phyloP scores from a whole-genome alignment of 768 basidiomycete genomes.

The Pholiota molesta region DNA sequence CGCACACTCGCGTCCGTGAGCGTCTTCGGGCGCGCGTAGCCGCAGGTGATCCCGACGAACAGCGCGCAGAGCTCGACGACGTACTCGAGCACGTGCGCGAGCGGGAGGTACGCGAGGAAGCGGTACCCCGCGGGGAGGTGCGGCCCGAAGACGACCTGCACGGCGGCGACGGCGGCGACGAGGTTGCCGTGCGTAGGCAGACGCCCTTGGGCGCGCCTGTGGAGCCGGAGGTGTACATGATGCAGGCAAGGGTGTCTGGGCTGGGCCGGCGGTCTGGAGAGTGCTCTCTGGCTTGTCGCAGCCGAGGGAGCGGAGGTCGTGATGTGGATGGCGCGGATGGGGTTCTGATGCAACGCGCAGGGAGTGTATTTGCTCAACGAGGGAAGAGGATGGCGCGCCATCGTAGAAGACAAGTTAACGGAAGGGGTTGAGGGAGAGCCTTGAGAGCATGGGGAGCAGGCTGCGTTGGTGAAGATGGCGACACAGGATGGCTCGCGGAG shows the following conservation, averaged over 20 bases:
- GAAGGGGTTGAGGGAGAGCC: conserved; percentile 71
- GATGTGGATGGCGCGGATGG: conserved; percentile 56
- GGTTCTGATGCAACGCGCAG: conserved; percentile 39
- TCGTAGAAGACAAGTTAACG: conserved; percentile 80
- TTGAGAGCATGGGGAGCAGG: conserved; percentile 70
- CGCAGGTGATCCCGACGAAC: conserved; percentile 71
- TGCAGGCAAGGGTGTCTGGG: conserved; percentile 37
- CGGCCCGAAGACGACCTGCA: conserved; percentile 63
- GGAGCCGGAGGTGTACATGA: conserved; percentile 71
- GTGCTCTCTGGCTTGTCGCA: conserved; percentile 45
- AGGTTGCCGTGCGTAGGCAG: conserved; percentile 81
- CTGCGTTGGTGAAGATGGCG: conserved; percentile 80
- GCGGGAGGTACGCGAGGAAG: conserved; percentile 83
- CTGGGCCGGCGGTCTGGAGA: conserved; percentile 41
- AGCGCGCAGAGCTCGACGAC: conserved; percentile 76
- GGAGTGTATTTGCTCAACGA: conserved; percentile 54
- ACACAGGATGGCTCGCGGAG: conserved; percentile 71
- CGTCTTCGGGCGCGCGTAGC: conserved; percentile 87
- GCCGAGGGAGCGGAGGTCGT: conserved; percentile 66
- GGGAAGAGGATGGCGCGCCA: conserved; percentile 48
- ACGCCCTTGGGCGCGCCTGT: conserved; percentile 92
- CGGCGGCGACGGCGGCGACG: conserved; percentile 70
- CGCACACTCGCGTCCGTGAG: conserved; percentile 83
- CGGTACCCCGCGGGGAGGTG: conserved; percentile 52
- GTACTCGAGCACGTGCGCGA: conserved; percentile 90